Percentiles rank a stretch among this genome's conserved stretches.
Conservation (phyloP, 2,329 filamentous ascomycete species). For the Boeremia lycopersici region DNA sequence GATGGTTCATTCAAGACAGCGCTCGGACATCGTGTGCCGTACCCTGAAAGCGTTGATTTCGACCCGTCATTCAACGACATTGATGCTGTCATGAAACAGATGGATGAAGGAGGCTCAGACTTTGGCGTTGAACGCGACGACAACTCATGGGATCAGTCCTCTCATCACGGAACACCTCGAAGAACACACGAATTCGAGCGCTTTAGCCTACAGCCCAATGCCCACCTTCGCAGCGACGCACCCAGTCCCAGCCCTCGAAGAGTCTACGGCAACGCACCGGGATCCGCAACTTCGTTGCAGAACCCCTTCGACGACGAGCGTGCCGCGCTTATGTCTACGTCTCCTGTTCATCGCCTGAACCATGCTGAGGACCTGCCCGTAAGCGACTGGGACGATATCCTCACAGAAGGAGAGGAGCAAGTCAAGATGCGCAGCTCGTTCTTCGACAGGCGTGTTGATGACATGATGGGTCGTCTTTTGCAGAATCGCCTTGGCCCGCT, state of each 20-base stretch:
- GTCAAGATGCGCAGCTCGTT: constrained; percentile 81
- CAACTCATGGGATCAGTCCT: constrained; percentile 50
- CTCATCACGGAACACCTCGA: constrained; percentile 41
- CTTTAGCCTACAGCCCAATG: constrained; percentile 42
- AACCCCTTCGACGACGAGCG: constrained; percentile 69
- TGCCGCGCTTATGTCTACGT: constrained; percentile 59
- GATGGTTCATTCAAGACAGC: constrained; percentile 49
- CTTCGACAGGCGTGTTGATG: constrained; percentile 89
- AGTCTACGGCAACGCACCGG: constrained; percentile 43
- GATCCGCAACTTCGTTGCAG: constrained; percentile 49
- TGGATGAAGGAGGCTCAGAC: constrained; percentile 75
- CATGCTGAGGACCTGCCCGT: constrained; percentile 68
- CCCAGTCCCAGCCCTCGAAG: constrained; percentile 74
- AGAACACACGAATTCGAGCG: constrained; percentile 43
- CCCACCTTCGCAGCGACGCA: constrained; percentile 67
- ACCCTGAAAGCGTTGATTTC: constrained; percentile 47
- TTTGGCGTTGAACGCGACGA: constrained; percentile 72
- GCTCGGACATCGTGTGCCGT: constrained; percentile 34
- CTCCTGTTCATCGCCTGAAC: constrained; percentile 68
- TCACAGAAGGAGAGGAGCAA: constrained; percentile 76
- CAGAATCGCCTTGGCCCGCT: constrained; percentile 79
- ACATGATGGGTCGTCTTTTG: constrained; percentile 78
- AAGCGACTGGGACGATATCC: constrained; percentile 95
- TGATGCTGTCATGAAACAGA: constrained; percentile 87
- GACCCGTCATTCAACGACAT: constrained; percentile 76